Evolutionary conservation across 345 rosid species (phyloP).

Genomic region (Eutrema heterophyllum): DNA sequence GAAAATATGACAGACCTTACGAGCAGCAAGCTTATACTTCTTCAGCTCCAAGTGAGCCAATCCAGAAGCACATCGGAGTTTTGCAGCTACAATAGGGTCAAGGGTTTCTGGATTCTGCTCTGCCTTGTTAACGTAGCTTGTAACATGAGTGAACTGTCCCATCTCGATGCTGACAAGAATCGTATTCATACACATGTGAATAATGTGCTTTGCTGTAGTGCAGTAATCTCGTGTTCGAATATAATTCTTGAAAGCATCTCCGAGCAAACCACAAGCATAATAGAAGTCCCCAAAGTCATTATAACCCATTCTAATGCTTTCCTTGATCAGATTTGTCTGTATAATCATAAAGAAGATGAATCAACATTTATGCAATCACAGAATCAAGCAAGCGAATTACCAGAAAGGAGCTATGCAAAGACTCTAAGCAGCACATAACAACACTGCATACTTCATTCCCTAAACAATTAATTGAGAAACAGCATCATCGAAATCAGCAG

Average conservation of each 20-base stretch:
- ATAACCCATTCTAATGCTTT: slow-evolving; percentile 97
- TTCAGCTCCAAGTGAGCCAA: slow-evolving; percentile 82
- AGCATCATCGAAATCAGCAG: not conserved
- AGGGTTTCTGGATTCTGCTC: slow-evolving; percentile 81
- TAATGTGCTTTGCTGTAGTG: slow-evolving; percentile 88
- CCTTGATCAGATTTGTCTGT: slow-evolving; percentile 97
- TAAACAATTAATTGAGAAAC: not conserved
- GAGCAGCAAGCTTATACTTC: slow-evolving; percentile 97
- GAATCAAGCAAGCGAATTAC: not conserved
- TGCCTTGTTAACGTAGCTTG: slow-evolving; percentile 89
- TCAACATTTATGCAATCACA: not conserved
- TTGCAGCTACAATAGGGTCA: slow-evolving; percentile 57
- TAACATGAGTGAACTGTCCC: slow-evolving; percentile 93
- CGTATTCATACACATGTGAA: slow-evolving; percentile 91
- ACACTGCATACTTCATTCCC: not conserved
- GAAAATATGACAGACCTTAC: slow-evolving; percentile 56
- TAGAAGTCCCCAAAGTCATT: slow-evolving; percentile 97
- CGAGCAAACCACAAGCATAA: slow-evolving; percentile 79
- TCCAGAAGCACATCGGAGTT: slow-evolving; percentile 88
- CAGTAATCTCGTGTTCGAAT: slow-evolving; percentile 94
- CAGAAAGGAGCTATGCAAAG: not conserved
- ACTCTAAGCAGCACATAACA: not conserved
- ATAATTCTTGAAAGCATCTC: slow-evolving; percentile 90
- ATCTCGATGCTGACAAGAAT: slow-evolving; percentile 96
- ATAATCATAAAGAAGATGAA: slow-evolving; percentile 4